Conservation (phyloP, 148 eudicot genomes). For the Tetragonia tetragonoides region DNA sequence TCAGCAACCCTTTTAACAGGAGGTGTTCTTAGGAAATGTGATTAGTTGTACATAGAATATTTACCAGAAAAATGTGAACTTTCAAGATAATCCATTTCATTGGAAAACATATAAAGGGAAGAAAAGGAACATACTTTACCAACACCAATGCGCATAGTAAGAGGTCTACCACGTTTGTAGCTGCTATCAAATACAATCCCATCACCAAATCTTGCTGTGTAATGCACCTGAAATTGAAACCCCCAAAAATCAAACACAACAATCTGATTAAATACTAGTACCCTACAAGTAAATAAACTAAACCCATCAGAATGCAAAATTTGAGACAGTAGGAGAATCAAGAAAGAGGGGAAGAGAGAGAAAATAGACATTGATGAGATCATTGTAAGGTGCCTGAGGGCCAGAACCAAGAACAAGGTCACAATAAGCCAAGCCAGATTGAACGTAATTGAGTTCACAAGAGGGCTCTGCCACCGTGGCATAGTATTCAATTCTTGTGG, state of each 20-base stretch:
- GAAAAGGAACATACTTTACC: conserved; percentile 58
- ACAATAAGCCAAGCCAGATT: conserved; percentile 81
- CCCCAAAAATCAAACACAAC: neutral
- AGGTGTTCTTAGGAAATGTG: too few relatives aligned
- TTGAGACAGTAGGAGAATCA: neutral
- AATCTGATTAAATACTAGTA: neutral
- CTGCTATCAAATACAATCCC: conserved; percentile 86
- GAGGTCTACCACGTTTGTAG: conserved; percentile 84
- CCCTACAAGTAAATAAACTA: too few relatives aligned
- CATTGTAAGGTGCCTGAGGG: conserved; percentile 48
- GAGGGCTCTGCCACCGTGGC: conserved; percentile 78
- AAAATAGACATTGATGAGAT: conserved; percentile 57
- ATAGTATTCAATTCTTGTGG: conserved; percentile 77
- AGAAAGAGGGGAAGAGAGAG: neutral
- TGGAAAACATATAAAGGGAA: neutral
- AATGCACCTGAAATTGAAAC: conserved; percentile 53
- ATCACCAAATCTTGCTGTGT: conserved; percentile 86
- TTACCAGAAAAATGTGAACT: too few relatives aligned
- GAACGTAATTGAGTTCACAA: conserved; percentile 64
- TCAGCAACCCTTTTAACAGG: too few relatives aligned
- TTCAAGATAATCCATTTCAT: too few relatives aligned
- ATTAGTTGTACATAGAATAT: too few relatives aligned
- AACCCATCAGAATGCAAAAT: neutral
- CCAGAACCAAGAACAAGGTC: conserved; percentile 70
- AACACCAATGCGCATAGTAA: conserved; percentile 87